These are phyloP conservation scores for Clavispora santaluciae DNA, from an alignment of 805 yeast genomes.

Conservation along the genomic window DNA sequence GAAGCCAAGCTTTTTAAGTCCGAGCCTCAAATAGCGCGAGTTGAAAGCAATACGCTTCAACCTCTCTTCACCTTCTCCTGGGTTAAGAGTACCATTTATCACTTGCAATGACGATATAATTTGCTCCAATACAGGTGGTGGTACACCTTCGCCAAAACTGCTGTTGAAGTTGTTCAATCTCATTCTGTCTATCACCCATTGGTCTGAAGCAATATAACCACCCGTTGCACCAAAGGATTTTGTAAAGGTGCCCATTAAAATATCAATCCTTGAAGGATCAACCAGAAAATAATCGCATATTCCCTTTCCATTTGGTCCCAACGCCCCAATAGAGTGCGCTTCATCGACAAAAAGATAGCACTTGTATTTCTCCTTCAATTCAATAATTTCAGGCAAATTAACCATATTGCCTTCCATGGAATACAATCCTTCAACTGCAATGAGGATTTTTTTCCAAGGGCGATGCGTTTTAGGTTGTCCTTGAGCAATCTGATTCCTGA, in stretches of 20 bases:
- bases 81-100: conserved; percentile 75
- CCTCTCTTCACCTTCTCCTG: conserved; percentile 91
- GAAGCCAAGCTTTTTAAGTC: conserved; percentile 87
- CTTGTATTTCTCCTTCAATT: conserved; percentile 76
- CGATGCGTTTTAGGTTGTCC: conserved; percentile 95
- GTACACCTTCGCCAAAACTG: conserved; percentile 74
- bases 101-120: conserved; percentile 74
- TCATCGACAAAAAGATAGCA: conserved; percentile 91
- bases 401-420: conserved; percentile 92
- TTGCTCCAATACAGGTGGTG: conserved; percentile 91
- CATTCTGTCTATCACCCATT: conserved; percentile 65
- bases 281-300: conserved; percentile 90
- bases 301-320: conserved; percentile 93
- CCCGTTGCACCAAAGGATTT: conserved; percentile 99
- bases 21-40: conserved; percentile 87
- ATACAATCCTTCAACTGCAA: conserved; percentile 89
- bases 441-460: conserved; percentile 86
- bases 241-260: conserved; percentile 96
- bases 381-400: conserved; percentile 71
- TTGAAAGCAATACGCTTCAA: conserved; percentile 92
- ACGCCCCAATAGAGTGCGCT: conserved; percentile 98
- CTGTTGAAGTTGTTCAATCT: conserved; percentile 69
- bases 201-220: conserved; percentile 85
- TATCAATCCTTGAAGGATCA: conserved; percentile 69
- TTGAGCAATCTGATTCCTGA: conserved; percentile 81